Evolutionary conservation across 768 basidiomycete genomes (phyloP), one percentile per base, ranked within the genome.

Genomic region (Leccinum olivaceopallidum): DNA sequence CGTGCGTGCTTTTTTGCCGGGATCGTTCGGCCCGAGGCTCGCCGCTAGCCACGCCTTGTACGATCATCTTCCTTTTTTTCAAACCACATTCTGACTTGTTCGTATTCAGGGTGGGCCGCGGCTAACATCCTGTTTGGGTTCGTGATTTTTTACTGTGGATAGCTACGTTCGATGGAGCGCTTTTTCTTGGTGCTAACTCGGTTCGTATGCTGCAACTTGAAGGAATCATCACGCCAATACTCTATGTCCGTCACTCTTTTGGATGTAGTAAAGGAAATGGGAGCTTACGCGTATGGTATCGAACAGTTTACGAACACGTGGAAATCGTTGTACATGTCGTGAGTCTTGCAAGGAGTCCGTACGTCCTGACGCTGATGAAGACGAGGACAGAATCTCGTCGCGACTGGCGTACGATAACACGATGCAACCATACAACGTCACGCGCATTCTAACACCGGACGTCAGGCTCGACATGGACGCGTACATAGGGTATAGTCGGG

Each of bases 111-210:
- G 89, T 91, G 89, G 89, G 88, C 89, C 4, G 81, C 85, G 65
- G 88, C 85, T n/a, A 91, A 91, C 70, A 80, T 90, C 63, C 76
- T 85, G 10, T 74, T 74, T 63, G 86, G 89, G 6, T 86, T 91
- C 65, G 77, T 87, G 16, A 76, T 88, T 72, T 88, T 92, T 77
- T 91, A 85, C 77, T 53, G 52, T 53, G 13, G 2, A 32, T 53
- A 9, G n/a, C 32, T n/a, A 6, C 22, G 8, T n/a, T n/a, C 18
- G 9, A 18, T 28, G n/a, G n/a, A n/a, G n/a, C 7, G 14, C 26
- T n/a, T 18, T 26, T 30, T 26, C 18, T 51, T 26, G 47, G 12
- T 56, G 34, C 51, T 63, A n/a, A 69, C 18, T 16, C 16, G 9
- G 44, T 6, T 26, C 14, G 2, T 22, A 22, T 22, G 2, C 22